These are phyloP conservation scores for Neonothopanus nambi DNA, from an alignment of 1,284 basidiomycete species.

Conservation along the genomic window DNA sequence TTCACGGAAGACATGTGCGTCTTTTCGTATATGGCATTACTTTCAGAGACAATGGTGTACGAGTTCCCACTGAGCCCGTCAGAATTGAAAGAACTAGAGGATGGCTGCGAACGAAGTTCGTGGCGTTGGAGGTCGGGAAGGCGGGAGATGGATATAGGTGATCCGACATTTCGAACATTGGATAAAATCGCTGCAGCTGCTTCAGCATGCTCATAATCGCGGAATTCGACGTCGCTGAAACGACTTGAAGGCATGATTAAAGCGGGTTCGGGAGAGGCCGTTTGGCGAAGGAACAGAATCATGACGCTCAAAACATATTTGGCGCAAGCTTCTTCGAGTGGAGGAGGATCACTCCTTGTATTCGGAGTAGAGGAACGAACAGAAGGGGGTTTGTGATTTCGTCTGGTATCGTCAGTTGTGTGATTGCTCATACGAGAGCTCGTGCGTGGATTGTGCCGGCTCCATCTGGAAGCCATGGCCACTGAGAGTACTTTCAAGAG, in stretches of 20 bases:
- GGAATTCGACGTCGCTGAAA: conserved; percentile 66
- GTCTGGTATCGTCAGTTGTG: conserved; percentile 29
- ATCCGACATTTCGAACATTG: not conserved
- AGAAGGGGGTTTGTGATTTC: conserved; percentile 17
- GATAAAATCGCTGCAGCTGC: conserved; percentile 27
- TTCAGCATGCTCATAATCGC: conserved; percentile 66
- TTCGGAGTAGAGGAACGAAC: conserved; percentile 36
- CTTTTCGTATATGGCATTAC: conserved; percentile 59
- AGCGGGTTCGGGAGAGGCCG: conserved; percentile 56
- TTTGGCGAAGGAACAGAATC: conserved; percentile 80
- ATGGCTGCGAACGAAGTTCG: conserved; percentile 36
- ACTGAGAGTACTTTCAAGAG: conserved; percentile 82
- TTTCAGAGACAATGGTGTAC: conserved; percentile 40
- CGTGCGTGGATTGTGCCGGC: conserved; percentile 36
- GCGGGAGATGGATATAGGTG: conserved; percentile 14
- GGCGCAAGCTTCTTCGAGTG: conserved; percentile 86
- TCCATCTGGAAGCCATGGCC: conserved; percentile 81
- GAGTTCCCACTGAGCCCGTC: conserved; percentile 37
- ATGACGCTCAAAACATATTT: conserved; percentile 83
- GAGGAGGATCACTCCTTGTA: conserved; percentile 66
- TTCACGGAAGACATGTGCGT: conserved; percentile 65
- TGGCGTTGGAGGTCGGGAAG: conserved; percentile 18
- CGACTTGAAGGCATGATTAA: conserved; percentile 62
- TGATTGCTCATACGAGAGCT: conserved; percentile 42
- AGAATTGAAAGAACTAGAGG: conserved; percentile 47